Evolutionary conservation across 352 stramenopile species (phyloP).

Genomic region (Phytopythium chamaehyphon): DNA sequence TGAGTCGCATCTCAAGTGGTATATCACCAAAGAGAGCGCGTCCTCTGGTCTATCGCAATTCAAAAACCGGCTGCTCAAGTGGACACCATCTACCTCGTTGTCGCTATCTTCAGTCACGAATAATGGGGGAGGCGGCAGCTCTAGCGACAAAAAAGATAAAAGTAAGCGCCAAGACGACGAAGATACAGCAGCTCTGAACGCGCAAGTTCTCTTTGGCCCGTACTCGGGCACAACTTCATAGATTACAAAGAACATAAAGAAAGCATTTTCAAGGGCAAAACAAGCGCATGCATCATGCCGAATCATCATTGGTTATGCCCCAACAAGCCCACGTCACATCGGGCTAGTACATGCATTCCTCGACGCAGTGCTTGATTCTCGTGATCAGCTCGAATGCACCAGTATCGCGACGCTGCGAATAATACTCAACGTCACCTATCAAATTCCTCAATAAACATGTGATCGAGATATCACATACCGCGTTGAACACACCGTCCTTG

Average conservation of each 20-base stretch:
- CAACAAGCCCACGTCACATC: too few species aligned
- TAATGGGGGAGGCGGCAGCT: background rate
- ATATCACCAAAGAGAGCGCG: slow-evolving; percentile 76
- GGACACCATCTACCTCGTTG: slow-evolving; percentile 41
- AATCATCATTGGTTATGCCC: too few species aligned
- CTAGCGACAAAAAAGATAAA: slow-evolving; percentile 60
- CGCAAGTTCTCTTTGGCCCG: slow-evolving; percentile 73
- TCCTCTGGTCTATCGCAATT: slow-evolving; percentile 81
- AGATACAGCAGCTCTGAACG: slow-evolving; percentile 51
- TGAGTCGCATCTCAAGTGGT: slow-evolving; percentile 79
- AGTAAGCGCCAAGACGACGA: slow-evolving; percentile 52
- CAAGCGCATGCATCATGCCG: too few species aligned
- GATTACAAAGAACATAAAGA: too few species aligned
- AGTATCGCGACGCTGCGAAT: slow-evolving; percentile 60
- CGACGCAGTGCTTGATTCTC: slow-evolving; percentile 63
- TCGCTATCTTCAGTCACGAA: slow-evolving; percentile 1
- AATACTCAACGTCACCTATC: too few species aligned
- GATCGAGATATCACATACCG: slow-evolving; percentile 37
- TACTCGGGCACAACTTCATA: slow-evolving; percentile 48
- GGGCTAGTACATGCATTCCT: slow-evolving; percentile 30
- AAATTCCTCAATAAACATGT: too few species aligned
- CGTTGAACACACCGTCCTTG: slow-evolving; percentile 77
- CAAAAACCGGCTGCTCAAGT: slow-evolving; percentile 85
- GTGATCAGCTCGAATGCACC: slow-evolving; percentile 65
- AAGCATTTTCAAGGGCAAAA: background rate